phyloP scores from a whole-genome alignment of 1,284 basidiomycete genomes.

The Chiua sp. region DNA sequence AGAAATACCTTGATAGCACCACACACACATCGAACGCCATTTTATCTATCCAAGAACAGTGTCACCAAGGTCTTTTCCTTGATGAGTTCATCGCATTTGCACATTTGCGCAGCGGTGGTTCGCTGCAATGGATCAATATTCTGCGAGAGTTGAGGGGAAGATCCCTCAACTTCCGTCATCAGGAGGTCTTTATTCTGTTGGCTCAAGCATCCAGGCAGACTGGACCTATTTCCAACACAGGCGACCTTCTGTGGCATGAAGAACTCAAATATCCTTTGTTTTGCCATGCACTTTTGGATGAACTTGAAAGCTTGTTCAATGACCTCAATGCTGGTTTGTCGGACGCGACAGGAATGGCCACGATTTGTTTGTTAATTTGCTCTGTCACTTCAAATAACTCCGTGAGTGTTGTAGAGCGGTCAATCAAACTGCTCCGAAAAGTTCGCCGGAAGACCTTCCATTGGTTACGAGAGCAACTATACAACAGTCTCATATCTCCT shows the following conservation, averaged over 20 bases:
- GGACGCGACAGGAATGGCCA: conserved; percentile 39
- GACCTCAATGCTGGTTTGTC: conserved; percentile 43
- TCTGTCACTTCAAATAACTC: conserved; percentile 30
- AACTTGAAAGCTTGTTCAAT: conserved; percentile 34
- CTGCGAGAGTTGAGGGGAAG: conserved; percentile 43
- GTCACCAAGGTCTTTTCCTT: too few relatives aligned
- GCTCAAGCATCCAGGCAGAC: conserved; percentile 47
- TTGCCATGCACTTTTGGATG: conserved; percentile 36
- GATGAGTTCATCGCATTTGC: conserved; percentile 47
- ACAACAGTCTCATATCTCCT: conserved; percentile 22
- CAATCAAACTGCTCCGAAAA: conserved; percentile 30
- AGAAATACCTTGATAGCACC: too few relatives aligned
- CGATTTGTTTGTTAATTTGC: conserved; percentile 27
- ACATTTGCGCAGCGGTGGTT: conserved; percentile 46
- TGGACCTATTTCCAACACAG: conserved; percentile 15
- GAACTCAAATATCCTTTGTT: conserved; percentile 39
- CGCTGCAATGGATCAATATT: conserved; percentile 56
- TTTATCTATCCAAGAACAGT: too few relatives aligned
- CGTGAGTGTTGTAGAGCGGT: conserved; percentile 35
- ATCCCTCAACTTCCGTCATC: conserved; percentile 39
- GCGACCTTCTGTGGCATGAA: conserved; percentile 36
- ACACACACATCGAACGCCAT: too few relatives aligned
- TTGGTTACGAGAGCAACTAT: conserved; percentile 42
- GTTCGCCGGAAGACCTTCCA: conserved; percentile 37
- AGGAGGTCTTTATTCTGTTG: conserved; percentile 45